phyloP scores from a whole-genome alignment of 495 filamentous ascomycete species.

The Lophiostoma macrostomum region DNA sequence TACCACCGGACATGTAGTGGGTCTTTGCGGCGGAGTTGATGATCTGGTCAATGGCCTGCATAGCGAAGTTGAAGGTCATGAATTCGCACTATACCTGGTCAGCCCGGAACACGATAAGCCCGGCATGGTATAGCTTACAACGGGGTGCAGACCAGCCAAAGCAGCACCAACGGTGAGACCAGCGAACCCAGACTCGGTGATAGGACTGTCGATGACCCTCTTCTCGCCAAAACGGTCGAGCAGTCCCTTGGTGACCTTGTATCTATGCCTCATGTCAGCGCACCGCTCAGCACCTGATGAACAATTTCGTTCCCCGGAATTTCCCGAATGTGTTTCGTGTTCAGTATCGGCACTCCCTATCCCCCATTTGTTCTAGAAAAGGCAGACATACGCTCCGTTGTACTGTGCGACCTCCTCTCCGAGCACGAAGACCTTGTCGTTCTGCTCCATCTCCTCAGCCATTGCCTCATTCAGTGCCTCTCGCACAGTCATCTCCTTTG shows the following conservation, averaged over 20 bases:
- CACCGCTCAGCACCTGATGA: not conserved
- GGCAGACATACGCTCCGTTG: slow-evolving; percentile 76
- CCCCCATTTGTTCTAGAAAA: slow-evolving; percentile 3
- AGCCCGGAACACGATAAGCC: too few relatives aligned
- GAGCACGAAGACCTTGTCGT: slow-evolving; percentile 90
- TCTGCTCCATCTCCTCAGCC: slow-evolving; percentile 91
- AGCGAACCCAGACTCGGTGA: slow-evolving; percentile 92
- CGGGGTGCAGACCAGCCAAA: slow-evolving; percentile 86
- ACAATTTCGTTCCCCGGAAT: too few relatives aligned
- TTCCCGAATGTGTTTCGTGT: too few relatives aligned
- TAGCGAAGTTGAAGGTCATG: slow-evolving; percentile 99
- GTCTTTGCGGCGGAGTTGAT: slow-evolving; percentile 99
- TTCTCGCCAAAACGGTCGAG: slow-evolving; percentile 96
- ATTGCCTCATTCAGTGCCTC: slow-evolving; percentile 97
- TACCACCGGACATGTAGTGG: slow-evolving; percentile 99
- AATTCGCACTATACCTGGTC: slow-evolving; percentile 78
- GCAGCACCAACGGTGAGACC: slow-evolving; percentile 93
- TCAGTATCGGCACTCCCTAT: too few relatives aligned
- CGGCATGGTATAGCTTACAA: too few relatives aligned
- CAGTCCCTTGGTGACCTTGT: slow-evolving; percentile 98
- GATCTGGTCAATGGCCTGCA: slow-evolving; percentile 99
- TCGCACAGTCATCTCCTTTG: slow-evolving; percentile 92
- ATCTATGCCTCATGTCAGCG: slow-evolving; percentile 50
- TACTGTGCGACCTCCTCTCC: slow-evolving; percentile 99
- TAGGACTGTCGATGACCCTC: slow-evolving; percentile 96